Evolutionary conservation across 257 asterid species (phyloP).

Genomic region (Thymus mandschuricus): DNA sequence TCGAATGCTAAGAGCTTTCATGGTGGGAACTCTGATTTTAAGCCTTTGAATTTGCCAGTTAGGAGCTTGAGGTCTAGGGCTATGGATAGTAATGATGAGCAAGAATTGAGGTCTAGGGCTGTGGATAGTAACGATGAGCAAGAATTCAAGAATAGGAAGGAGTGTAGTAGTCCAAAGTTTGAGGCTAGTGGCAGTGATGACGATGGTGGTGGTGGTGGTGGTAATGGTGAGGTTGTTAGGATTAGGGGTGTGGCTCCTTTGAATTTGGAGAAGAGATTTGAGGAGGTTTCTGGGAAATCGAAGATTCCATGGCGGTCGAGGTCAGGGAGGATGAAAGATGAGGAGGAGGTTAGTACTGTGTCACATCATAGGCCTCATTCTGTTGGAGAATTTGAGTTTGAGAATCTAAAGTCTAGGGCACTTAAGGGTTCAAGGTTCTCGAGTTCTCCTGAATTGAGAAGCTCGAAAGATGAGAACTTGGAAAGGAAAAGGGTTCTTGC

Average conservation of each 20-base stretch:
- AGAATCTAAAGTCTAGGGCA: slow-evolving; percentile 45
- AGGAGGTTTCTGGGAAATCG: slow-evolving; percentile 49
- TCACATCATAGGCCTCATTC: slow-evolving; percentile 59
- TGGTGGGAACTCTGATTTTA: slow-evolving; percentile 51
- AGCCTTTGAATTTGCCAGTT: slow-evolving; percentile 77
- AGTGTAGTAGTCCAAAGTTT: slow-evolving; percentile 18
- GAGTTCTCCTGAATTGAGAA: slow-evolving; percentile 41
- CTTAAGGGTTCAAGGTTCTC: slow-evolving; percentile 33
- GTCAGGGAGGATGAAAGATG: slow-evolving; percentile 40
- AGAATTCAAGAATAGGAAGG: slow-evolving; percentile 31
- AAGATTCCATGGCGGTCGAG: slow-evolving; percentile 56
- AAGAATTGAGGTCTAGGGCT: slow-evolving; percentile 52
- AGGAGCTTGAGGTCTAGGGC: slow-evolving; percentile 67
- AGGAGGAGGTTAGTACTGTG: slow-evolving; percentile 32
- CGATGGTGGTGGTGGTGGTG: neutral
- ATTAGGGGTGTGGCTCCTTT: slow-evolving; percentile 54
- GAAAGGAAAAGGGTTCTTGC: slow-evolving; percentile 38
- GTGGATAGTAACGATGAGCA: slow-evolving; percentile 39
- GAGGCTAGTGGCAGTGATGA: slow-evolving; percentile 35
- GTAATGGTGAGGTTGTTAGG: slow-evolving; percentile 39
- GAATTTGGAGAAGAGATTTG: slow-evolving; percentile 66
- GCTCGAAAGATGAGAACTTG: slow-evolving; percentile 30
- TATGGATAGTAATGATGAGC: slow-evolving; percentile 41
- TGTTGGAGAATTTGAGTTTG: slow-evolving; percentile 58
- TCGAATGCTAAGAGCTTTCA: slow-evolving; percentile 44